Percentiles rank a stretch among this genome's conserved stretches.
These are phyloP conservation scores for Aspergillus sclerotialis DNA, from an alignment of 2,329 filamentous ascomycete species.

Conservation along the genomic window DNA sequence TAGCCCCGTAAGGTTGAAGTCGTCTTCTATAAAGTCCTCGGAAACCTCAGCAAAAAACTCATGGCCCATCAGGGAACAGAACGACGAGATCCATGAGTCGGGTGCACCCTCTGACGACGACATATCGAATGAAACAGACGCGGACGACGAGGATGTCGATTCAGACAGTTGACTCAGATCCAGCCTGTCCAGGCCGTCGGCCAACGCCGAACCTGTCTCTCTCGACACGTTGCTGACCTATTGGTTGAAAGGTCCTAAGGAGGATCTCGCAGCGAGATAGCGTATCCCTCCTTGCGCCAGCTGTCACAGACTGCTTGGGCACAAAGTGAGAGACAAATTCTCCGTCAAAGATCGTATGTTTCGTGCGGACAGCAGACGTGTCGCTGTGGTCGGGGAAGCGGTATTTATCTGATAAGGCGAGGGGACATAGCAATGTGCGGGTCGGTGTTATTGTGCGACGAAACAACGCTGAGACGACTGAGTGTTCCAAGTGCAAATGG, in stretches of 20 bases:
- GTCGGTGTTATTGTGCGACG: constrained; percentile 28
- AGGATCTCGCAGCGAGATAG: constrained; percentile 8
- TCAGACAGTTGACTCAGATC: constrained; percentile 39
- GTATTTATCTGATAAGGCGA: constrained; percentile 17
- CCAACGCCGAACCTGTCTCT: constrained; percentile 39
- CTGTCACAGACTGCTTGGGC: constrained; percentile 1
- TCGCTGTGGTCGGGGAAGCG: constrained; percentile 2
- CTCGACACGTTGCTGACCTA: constrained; percentile 40
- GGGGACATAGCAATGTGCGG: constrained; percentile 26
- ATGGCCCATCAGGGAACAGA: constrained; percentile 90
- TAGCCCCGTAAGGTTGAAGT: constrained; percentile 95
- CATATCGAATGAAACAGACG: constrained; percentile 36
- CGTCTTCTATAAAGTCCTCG: constrained; percentile 99
- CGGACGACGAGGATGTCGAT: constrained; percentile 34
- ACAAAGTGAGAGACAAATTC: not conserved
- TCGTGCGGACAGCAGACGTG: not conserved
- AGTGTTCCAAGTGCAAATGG: not conserved
- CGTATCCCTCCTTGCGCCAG: constrained; percentile 7
- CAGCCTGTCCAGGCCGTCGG: constrained; percentile 43
- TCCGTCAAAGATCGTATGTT: no score
- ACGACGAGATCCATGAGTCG: constrained; percentile 97
- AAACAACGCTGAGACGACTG: constrained; percentile 15
- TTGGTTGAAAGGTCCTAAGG: constrained; percentile 7
- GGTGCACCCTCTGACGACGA: constrained; percentile 44
- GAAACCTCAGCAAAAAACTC: constrained; percentile 99